phyloP scores from a whole-genome alignment of 2,329 filamentous ascomycete species.

The Cladosporium cucumerinum region DNA sequence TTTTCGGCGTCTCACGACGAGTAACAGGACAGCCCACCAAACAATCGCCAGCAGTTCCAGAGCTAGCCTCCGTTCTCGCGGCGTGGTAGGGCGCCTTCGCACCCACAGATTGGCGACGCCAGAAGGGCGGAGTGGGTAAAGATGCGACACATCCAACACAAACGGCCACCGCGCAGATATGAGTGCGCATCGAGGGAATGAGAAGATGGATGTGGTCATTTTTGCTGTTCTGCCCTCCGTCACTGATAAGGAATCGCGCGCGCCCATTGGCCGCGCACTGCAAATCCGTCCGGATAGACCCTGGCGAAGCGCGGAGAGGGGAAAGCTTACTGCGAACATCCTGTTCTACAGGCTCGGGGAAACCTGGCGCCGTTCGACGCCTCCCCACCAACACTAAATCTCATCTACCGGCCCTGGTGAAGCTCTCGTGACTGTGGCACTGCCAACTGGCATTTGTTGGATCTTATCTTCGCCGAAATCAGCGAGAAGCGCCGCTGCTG shows the following conservation, averaged over 20 bases:
- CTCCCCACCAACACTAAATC: constrained; percentile 4
- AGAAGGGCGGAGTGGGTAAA: not conserved
- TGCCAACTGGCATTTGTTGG: not conserved
- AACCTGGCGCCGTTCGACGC: not conserved
- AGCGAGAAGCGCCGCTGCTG: not conserved
- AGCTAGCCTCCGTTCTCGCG: constrained; percentile 10
- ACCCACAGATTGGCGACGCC: constrained; percentile 4
- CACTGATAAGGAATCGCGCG: constrained; percentile 6
- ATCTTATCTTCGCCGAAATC: constrained; percentile 5
- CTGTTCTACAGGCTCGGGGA: not conserved
- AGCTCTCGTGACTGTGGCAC: not conserved
- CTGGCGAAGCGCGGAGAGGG: constrained; percentile 11
- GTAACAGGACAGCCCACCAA: not conserved
- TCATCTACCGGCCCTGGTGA: not conserved
- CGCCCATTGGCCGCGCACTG: not conserved
- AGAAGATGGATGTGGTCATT: constrained; percentile 17
- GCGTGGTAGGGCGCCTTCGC: constrained; percentile 1
- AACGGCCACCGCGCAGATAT: constrained; percentile 11
- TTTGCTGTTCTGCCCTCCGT: not conserved
- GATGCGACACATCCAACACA: not conserved
- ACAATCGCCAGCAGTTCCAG: not conserved
- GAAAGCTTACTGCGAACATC: not conserved
- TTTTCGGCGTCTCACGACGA: constrained; percentile 7
- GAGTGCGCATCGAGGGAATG: not conserved
- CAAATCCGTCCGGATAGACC: not conserved